phyloP scores from a whole-genome alignment of 108 stramenopile species.

The Poteriospumella lacustris region DNA sequence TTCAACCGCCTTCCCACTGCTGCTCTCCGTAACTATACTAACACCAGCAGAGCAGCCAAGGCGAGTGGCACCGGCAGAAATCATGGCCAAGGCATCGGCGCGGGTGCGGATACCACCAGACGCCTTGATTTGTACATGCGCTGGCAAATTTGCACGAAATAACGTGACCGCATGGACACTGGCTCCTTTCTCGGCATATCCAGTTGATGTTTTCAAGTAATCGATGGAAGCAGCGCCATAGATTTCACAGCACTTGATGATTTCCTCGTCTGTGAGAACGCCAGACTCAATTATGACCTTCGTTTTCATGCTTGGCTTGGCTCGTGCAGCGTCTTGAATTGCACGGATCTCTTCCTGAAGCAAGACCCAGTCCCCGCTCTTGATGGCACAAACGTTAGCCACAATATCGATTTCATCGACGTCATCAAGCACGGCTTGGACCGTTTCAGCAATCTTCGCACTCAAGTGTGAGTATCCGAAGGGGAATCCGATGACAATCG shows the following conservation, averaged over 20 bases:
- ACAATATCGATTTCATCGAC: conserved; percentile 42
- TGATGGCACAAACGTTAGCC: conserved; percentile 27
- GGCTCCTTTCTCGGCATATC: conserved; percentile 32
- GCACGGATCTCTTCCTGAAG: conserved; percentile 25
- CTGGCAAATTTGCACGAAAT: background rate
- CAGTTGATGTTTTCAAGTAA: conserved; percentile 41
- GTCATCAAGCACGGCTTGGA: conserved; percentile 27
- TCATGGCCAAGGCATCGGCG: conserved; percentile 26
- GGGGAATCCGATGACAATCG: conserved; percentile 38
- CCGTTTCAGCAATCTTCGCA: conserved; percentile 30
- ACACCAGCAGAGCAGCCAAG: conserved; percentile 30
- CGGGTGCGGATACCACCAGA: conserved; percentile 30
- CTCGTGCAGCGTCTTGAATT: background rate
- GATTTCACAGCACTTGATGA: background rate
- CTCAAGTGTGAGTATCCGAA: background rate
- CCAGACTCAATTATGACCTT: conserved; percentile 41
- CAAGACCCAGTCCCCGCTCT: conserved; percentile 5
- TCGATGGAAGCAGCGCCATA: conserved; percentile 15
- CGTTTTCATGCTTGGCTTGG: background rate
- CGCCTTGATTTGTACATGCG: conserved; percentile 33
- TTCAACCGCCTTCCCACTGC: too few species aligned
- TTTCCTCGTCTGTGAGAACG: conserved; percentile 35
- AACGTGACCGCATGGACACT: conserved; percentile 26
- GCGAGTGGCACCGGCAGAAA: conserved; percentile 35
- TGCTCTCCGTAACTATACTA: too few species aligned